Evolutionary conservation across 495 filamentous ascomycete species (phyloP).

Genomic region (Penicillium arizonense): DNA sequence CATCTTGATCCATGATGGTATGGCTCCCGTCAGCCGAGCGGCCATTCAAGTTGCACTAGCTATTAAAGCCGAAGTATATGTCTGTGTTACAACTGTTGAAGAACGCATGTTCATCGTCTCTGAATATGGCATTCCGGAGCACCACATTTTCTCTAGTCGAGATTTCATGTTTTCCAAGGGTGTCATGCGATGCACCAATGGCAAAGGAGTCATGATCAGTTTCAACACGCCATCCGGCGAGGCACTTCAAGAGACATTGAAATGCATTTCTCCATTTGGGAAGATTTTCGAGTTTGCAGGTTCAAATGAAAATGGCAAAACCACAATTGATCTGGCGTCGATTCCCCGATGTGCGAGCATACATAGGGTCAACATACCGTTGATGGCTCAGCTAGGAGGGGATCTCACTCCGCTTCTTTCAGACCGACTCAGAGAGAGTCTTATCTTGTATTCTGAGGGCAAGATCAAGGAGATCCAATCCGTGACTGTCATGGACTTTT

Average conservation of each 20-base stretch:
- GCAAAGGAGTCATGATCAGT: constrained; percentile 55
- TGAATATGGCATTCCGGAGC: constrained; percentile 34
- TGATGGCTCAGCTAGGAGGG: constrained; percentile 14
- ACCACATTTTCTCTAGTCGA: constrained; percentile 50
- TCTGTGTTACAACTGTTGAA: constrained; percentile 42
- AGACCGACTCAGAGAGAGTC: neutral
- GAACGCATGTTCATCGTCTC: constrained; percentile 37
- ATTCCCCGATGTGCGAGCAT: constrained; percentile 23
- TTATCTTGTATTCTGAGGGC: constrained; percentile 6
- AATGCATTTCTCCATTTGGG: constrained; percentile 49
- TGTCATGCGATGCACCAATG: constrained; percentile 46
- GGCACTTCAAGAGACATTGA: constrained; percentile 39
- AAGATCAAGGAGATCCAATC: constrained; percentile 4
- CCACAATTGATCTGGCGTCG: constrained; percentile 15
- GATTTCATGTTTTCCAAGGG: constrained; percentile 45
- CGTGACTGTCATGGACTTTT: constrained; percentile 5
- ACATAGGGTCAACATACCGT: constrained; percentile 22
- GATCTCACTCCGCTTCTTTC: neutral
- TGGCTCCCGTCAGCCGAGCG: constrained; percentile 47
- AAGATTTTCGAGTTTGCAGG: constrained; percentile 20
- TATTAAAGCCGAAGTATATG: constrained; percentile 37
- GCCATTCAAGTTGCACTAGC: constrained; percentile 42
- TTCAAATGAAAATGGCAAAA: neutral
- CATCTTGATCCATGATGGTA: constrained; percentile 51
- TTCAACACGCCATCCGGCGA: constrained; percentile 50